Evolutionary conservation across 495 filamentous ascomycete species (phyloP).

Genomic region (Astrothelium macrocarpum): DNA sequence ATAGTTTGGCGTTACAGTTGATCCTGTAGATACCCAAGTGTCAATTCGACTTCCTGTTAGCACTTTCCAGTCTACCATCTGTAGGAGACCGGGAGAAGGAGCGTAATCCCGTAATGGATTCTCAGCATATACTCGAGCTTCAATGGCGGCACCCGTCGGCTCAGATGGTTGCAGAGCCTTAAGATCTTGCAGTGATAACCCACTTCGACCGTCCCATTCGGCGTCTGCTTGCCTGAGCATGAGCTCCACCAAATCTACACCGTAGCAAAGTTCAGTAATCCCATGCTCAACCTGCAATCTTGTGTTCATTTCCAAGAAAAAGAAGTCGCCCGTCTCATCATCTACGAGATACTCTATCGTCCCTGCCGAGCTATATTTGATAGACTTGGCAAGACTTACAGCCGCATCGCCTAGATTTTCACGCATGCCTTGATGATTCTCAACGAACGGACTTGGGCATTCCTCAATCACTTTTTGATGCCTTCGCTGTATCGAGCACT

Average conservation of each 20-base stretch:
- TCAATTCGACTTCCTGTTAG: slow-evolving; percentile 43
- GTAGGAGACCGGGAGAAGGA: slow-evolving; percentile 48
- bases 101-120: slow-evolving; percentile 47
- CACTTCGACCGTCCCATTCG: slow-evolving; percentile 34
- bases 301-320: slow-evolving; percentile 63
- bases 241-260: slow-evolving; percentile 47
- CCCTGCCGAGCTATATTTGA: slow-evolving; percentile 50
- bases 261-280: slow-evolving; percentile 52
- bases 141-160: slow-evolving; percentile 44
- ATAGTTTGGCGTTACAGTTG: slow-evolving; percentile 45
- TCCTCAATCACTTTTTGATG: slow-evolving; percentile 50
- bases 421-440: slow-evolving; percentile 36
- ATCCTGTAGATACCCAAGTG: slow-evolving; percentile 51
- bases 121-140: slow-evolving; percentile 54
- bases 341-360: slow-evolving; percentile 60
- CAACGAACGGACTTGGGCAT: slow-evolving; percentile 44
- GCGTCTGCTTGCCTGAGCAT: slow-evolving; percentile 47
- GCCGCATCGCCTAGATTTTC: slow-evolving; percentile 43
- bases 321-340: slow-evolving; percentile 47
- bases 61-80: slow-evolving; percentile 44
- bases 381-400: slow-evolving; percentile 39
- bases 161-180: slow-evolving; percentile 26
- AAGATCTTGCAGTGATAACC: slow-evolving; percentile 30
- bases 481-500: slow-evolving; percentile 50
- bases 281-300: slow-evolving; percentile 59